Evolutionary conservation across 1,139 yeast genomes (phyloP).

Genomic region (Yamadazyma songkhlaensis): DNA sequence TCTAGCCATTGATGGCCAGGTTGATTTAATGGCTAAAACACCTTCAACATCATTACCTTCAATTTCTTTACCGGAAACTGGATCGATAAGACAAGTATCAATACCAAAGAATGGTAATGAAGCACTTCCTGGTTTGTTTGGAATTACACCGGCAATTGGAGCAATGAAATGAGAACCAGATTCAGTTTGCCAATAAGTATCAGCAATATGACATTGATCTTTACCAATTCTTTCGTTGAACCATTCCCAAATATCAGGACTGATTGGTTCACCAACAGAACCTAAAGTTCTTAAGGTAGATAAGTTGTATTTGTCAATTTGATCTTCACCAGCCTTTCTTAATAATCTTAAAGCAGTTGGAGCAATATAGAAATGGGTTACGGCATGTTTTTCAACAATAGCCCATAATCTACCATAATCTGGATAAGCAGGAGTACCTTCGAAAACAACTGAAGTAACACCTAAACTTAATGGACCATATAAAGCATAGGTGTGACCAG

Average conservation of each 20-base stretch:
- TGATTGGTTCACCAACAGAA: slow-evolving; percentile 98
- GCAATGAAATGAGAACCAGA: slow-evolving; percentile 96
- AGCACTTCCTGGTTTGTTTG: slow-evolving; percentile 97
- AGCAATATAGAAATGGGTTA: slow-evolving; percentile 96
- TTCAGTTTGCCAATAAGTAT: slow-evolving; percentile 99
- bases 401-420: slow-evolving; percentile 97
- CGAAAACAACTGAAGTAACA: slow-evolving; percentile 88
- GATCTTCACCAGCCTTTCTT: slow-evolving; percentile 89
- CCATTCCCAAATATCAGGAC: slow-evolving; percentile 99
- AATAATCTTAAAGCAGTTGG: slow-evolving; percentile 96
- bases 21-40: slow-evolving; percentile 79
- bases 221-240: slow-evolving; percentile 90
- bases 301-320: slow-evolving; percentile 81
- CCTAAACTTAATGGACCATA: slow-evolving; percentile 93
- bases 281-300: slow-evolving; percentile 92
- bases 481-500: slow-evolving; percentile 95
- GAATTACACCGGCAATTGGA: slow-evolving; percentile 90
- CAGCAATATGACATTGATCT: slow-evolving; percentile 80
- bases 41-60: slow-evolving; percentile 94
- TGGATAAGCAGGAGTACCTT: slow-evolving; percentile 98
- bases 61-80: slow-evolving; percentile 81
- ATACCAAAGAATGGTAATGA: slow-evolving; percentile 96
- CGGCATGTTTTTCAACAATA: slow-evolving; percentile 88
- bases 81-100: slow-evolving; percentile 86
- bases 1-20: slow-evolving; percentile 99